phyloP scores from a whole-genome alignment of 257 asterid genomes.

The Nicotiana knightiana region DNA sequence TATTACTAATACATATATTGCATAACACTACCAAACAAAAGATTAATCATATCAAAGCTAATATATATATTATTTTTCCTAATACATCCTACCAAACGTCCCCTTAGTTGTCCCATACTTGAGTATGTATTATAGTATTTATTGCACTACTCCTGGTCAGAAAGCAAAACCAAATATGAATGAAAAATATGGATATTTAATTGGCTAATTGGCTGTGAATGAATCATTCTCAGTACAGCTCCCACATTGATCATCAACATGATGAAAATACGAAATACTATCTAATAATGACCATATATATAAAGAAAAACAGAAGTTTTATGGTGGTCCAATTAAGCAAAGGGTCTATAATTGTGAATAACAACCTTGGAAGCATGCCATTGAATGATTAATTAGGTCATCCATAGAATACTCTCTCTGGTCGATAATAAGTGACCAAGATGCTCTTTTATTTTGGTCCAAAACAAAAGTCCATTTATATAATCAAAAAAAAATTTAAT shows the following conservation, averaged over 20 bases:
- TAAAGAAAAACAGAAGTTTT: neutral
- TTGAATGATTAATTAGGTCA: neutral
- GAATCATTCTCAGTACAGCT: neutral
- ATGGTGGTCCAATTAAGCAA: neutral
- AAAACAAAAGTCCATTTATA: too few relatives aligned
- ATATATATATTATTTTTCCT: too few relatives aligned
- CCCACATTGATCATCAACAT: neutral
- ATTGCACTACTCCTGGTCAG: neutral
- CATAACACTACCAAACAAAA: too few relatives aligned
- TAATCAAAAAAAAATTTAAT: too few relatives aligned
- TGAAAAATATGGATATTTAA: neutral
- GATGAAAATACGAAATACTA: too few relatives aligned
- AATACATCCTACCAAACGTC: too few relatives aligned
- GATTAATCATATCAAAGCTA: too few relatives aligned
- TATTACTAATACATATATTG: too few relatives aligned
- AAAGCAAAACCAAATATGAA: neutral
- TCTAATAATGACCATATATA: neutral
- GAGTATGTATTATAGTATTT: neutral
- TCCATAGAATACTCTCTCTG: too few relatives aligned
- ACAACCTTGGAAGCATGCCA: neutral
- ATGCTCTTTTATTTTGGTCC: too few relatives aligned
- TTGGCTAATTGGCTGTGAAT: neutral
- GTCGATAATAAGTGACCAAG: too few relatives aligned
- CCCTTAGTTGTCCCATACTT: neutral
- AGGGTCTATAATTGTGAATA: neutral